Percentiles rank a stretch among this genome's conserved stretches.
Conservation (phyloP, 257 asterid genomes). For the Linderniella brevidens region DNA sequence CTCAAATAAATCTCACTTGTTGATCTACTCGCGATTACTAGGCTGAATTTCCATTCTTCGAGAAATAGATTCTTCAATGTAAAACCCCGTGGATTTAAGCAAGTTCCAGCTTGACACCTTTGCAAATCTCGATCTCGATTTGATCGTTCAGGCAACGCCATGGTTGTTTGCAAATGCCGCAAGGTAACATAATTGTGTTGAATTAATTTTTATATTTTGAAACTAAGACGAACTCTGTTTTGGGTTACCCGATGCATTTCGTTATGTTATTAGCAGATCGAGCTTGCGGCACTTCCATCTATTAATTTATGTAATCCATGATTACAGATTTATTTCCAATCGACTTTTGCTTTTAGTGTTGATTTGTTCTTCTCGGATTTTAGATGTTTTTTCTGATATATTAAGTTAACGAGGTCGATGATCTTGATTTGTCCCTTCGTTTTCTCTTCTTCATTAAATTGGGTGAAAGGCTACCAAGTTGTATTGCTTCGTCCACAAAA, state of each 20-base stretch:
- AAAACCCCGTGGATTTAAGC: no score
- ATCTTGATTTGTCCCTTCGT: slow-evolving; percentile 5
- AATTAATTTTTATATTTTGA: slow-evolving; percentile 9
- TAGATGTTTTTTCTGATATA: background rate
- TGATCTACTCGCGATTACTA: no score
- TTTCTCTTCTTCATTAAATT: slow-evolving; percentile 10
- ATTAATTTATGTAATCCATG: no score
- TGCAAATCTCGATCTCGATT: slow-evolving; percentile 20
- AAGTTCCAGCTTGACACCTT: no score
- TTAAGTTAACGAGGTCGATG: slow-evolving; percentile 2
- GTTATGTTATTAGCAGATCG: background rate
- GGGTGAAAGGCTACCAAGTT: slow-evolving; percentile 73
- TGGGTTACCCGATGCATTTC: slow-evolving; percentile 3
- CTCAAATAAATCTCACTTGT: no score
- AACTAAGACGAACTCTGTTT: background rate
- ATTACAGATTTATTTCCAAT: no score
- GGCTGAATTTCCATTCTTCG: no score
- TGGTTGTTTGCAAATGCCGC: slow-evolving; percentile 99
- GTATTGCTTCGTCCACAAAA: slow-evolving; percentile 97
- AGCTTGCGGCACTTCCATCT: background rate
- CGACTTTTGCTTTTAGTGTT: no score
- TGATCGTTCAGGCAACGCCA: slow-evolving; percentile 18
- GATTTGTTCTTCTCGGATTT: no score
- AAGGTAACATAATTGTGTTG: slow-evolving; percentile 32
- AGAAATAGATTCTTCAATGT: no score